These are phyloP conservation scores for Wickerhamomyces sp. DNA, from an alignment of 1,139 yeast genomes.

Conservation along the genomic window DNA sequence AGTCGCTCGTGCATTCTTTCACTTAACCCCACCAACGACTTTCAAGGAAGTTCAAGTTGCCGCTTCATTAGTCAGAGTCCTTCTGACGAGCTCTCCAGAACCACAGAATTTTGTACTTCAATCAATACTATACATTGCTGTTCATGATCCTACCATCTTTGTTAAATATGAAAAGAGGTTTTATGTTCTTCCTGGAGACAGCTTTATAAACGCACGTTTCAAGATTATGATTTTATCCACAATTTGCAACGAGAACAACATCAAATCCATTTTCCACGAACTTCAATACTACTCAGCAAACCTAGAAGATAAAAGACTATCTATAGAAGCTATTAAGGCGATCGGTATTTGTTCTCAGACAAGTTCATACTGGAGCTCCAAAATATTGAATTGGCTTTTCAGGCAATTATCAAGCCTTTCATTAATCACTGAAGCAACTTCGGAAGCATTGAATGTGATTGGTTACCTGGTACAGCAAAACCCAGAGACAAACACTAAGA, in stretches of 20 bases:
- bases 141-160: conserved; percentile 41
- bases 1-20: conserved; percentile 47
- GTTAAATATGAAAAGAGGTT: conserved; percentile 45
- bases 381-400: conserved; percentile 40
- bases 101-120: conserved; percentile 37
- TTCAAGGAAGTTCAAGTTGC: conserved; percentile 46
- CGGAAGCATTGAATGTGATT: conserved; percentile 63
- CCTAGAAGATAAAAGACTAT: conserved; percentile 32
- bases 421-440: conserved; percentile 32
- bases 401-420: conserved; percentile 29
- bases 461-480: conserved; percentile 68
- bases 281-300: conserved; percentile 58
- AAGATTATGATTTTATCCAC: conserved; percentile 65
- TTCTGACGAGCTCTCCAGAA: conserved; percentile 30
- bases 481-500: conserved; percentile 34
- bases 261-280: conserved; percentile 54
- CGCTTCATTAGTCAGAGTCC: conserved; percentile 41
- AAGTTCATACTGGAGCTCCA: conserved; percentile 29
- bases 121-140: conserved; percentile 36
- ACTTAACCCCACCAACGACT: conserved; percentile 47
- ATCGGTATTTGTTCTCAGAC: conserved; percentile 49
- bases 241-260: conserved; percentile 48
- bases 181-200: conserved; percentile 56
- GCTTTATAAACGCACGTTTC: conserved; percentile 37
- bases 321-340: conserved; percentile 54